These are phyloP conservation scores for Pseudogymnoascus sp. DNA, from an alignment of 2,329 filamentous ascomycete species.

Conservation along the genomic window DNA sequence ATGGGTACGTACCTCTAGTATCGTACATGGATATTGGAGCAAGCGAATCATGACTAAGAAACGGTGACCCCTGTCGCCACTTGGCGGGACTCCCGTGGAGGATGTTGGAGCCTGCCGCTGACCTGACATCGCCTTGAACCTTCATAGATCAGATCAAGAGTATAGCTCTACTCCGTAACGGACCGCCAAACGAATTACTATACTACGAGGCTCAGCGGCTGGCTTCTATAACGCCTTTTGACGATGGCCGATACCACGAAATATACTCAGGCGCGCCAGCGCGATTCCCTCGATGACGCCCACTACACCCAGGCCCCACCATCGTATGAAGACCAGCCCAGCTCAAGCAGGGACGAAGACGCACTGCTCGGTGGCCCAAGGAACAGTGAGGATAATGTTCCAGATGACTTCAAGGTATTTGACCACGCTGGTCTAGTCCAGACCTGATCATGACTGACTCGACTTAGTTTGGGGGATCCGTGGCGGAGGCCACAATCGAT, in stretches of 20 bases:
- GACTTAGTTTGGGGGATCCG: conserved; percentile 75
- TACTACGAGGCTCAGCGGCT: not conserved
- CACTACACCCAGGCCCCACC: conserved; percentile 72
- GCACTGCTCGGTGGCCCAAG: conserved; percentile 60
- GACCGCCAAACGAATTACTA: not conserved
- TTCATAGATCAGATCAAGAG: not conserved
- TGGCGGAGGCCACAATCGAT: conserved; percentile 87
- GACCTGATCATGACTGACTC: conserved; percentile 13
- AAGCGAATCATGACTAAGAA: conserved; percentile 9
- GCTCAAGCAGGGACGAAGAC: conserved; percentile 46
- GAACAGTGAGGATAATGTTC: conserved; percentile 80
- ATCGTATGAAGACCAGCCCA: conserved; percentile 61
- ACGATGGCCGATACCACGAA: conserved; percentile 69
- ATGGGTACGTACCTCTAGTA: conserved; percentile 4
- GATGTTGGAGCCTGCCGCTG: not conserved
- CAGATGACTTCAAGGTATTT: conserved; percentile 88
- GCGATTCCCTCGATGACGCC: conserved; percentile 73
- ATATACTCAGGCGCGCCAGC: conserved; percentile 75
- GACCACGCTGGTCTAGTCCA: not conserved
- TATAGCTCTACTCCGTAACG: not conserved
- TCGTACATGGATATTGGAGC: not conserved
- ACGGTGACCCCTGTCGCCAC: not conserved
- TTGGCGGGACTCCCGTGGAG: not conserved
- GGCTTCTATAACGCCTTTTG: not conserved
- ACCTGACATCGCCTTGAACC: not conserved